Percentiles rank a stretch among this genome's conserved stretches.
These are phyloP conservation scores for Ogataea glucozyma DNA, from an alignment of 805 yeast genomes.

Conservation along the genomic window DNA sequence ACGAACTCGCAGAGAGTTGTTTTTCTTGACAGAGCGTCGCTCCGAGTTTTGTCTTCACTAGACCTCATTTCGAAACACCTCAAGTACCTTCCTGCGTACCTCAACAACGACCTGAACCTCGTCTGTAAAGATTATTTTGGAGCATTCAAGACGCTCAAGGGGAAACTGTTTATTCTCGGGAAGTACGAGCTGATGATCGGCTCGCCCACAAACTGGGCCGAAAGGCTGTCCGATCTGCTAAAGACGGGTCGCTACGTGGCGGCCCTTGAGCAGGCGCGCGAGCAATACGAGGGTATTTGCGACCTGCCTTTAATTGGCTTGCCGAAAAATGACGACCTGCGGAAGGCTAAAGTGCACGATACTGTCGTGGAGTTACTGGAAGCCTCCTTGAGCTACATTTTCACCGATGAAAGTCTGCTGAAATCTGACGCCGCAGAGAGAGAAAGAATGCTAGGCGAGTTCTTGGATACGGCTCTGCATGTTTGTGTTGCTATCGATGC, in stretches of 20 bases:
- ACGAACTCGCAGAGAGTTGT: constrained; percentile 49
- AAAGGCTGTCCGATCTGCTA: constrained; percentile 50
- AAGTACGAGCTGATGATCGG: constrained; percentile 57
- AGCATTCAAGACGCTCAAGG: constrained; percentile 42
- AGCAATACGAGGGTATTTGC: constrained; percentile 51
- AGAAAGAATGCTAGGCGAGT: constrained; percentile 29
- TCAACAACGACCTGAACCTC: constrained; percentile 16
- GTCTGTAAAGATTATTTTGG: constrained; percentile 25
- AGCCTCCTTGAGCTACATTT: constrained; percentile 49
- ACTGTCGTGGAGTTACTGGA: constrained; percentile 58
- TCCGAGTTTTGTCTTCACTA: constrained; percentile 37
- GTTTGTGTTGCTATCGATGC: constrained; percentile 42
- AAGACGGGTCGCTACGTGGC: constrained; percentile 48
- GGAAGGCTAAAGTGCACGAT: constrained; percentile 52
- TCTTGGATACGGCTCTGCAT: constrained; percentile 41
- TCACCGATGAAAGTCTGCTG: constrained; percentile 28
- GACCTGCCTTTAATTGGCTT: constrained; percentile 57
- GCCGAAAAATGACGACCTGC: constrained; percentile 44
- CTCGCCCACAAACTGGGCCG: constrained; percentile 68
- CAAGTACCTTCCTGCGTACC: constrained; percentile 14
- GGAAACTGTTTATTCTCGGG: constrained; percentile 54
- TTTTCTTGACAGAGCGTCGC: constrained; percentile 41
- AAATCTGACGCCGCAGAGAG: constrained; percentile 7
- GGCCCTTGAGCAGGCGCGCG: constrained; percentile 58
- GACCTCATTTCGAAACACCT: constrained; percentile 46